Conservation (phyloP, 148 eudicot species). For the Talinum fruticosum region DNA sequence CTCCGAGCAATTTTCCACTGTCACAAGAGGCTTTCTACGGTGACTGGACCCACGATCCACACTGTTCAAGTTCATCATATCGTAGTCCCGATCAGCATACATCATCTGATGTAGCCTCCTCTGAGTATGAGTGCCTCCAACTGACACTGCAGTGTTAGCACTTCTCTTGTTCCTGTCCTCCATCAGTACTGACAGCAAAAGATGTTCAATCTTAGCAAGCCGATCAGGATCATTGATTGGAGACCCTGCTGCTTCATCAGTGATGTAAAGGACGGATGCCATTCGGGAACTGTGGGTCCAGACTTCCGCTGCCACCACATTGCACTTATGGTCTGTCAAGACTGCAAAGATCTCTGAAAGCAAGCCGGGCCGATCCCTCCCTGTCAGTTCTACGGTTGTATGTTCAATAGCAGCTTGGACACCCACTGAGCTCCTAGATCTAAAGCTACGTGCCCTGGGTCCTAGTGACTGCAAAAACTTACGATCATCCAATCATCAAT, state of each 20-base stretch:
- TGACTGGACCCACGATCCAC: conserved; percentile 29
- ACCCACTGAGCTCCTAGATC: conserved; percentile 68
- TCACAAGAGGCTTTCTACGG: conserved; percentile 46
- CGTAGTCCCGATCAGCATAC: conserved; percentile 90
- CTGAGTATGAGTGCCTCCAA: conserved; percentile 65
- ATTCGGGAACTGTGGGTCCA: conserved; percentile 95
- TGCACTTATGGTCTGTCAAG: conserved; percentile 69
- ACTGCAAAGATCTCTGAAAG: conserved; percentile 87
- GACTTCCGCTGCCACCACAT: conserved; percentile 76
- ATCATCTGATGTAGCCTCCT: conserved; percentile 93
- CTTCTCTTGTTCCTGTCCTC: conserved; percentile 59
- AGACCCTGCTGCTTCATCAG: conserved; percentile 54
- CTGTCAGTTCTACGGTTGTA: conserved; percentile 76
- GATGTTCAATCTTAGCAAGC: conserved; percentile 64
- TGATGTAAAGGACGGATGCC: conserved; percentile 82
- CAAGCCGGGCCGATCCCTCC: conserved; percentile 86
- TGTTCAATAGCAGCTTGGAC: conserved; percentile 62
- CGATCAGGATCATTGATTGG: conserved; percentile 61
- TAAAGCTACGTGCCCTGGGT: conserved; percentile 69
- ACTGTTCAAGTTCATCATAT: conserved; percentile 27
- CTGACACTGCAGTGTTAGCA: conserved; percentile 69
- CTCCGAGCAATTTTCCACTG: conserved; percentile 60
- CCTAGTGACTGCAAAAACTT: conserved; percentile 64
- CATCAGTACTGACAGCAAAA: conserved; percentile 61
- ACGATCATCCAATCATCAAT: conserved; percentile 6